Base-by-base conservation (phyloP, 805 yeast genomes). In the Limtongozyma cylindracea region DNA sequence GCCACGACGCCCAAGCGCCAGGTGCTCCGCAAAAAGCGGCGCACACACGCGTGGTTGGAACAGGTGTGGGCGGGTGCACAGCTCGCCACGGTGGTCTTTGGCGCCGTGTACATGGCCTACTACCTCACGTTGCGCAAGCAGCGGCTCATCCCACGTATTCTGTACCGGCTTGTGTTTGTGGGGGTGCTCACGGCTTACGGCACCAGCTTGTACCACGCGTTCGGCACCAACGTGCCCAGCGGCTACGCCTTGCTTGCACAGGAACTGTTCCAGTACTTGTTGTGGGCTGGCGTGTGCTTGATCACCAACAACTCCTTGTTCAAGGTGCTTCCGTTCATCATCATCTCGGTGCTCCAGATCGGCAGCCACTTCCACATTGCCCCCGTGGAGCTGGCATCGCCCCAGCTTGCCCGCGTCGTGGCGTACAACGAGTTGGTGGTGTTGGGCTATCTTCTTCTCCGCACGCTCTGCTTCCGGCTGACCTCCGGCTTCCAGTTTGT, bases 191-290 rank as follows among this genome's bases (percentile, higher is more conserved):
- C 45, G 8, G 52, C 80, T 4, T 56, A 64, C 32, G 28, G 53
- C 1, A 45, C 66, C 19, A 55, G 76, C 1, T 47, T 63, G 23
- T 33, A 56, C 16, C 68, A 69, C 21, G 63, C 62, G 30, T 68
- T 66, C 45, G 67, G 67, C 12, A 62, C 11, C 46, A 51, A 14
- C 50, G 56, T 23, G 38, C 47, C 28, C 91, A 91, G 5, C 53
- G 67, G 4, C 54, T 64, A 36, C 56, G 61, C 67, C 4, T 47
- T 80, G 37, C 36, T 76, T 24, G 66, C 80, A 7, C 61, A 77
- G 12, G 77, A 64, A 31, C 73, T 74, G 38, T 72, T 72, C 50
- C 93, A 77, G 42, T 62, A 60, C 35, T 45, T 66, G 24, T 28
- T 60, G 3, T 41, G 72, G 24, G 59, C 67, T 1, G 13, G 38